These are phyloP conservation scores for Chlorella sp. DNA, from an alignment of 139 green algal species.

Conservation along the genomic window DNA sequence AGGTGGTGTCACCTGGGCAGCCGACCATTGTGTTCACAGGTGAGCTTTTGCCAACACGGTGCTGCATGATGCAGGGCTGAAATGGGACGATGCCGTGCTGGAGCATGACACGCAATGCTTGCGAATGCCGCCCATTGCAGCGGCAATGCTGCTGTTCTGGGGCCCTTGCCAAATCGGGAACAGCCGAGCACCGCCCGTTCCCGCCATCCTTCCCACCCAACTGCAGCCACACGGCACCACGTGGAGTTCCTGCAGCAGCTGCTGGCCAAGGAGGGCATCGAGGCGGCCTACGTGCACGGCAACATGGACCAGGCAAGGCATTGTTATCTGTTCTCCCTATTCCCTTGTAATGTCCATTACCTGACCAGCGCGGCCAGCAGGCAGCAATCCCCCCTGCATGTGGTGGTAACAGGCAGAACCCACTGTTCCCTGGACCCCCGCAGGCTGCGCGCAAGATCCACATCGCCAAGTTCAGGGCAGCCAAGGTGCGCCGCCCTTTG, in stretches of 20 bases:
- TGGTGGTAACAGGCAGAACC: too few relatives aligned
- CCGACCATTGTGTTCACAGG: slow-evolving; percentile 87
- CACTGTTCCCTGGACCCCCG: neutral
- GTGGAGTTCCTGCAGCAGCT: slow-evolving; percentile 93
- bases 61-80: too few relatives aligned
- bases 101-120: too few relatives aligned
- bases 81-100: too few relatives aligned
- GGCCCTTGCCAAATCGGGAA: too few relatives aligned
- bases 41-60: too few relatives aligned
- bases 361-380: too few relatives aligned
- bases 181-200: too few relatives aligned
- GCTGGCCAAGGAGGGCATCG: slow-evolving; percentile 76
- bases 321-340: neutral
- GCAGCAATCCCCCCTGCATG: too few relatives aligned
- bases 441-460: slow-evolving; percentile 96
- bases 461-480: slow-evolving; percentile 90
- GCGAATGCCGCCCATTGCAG: too few relatives aligned
- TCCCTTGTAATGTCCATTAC: too few relatives aligned
- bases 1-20: slow-evolving; percentile 77
- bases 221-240: slow-evolving; percentile 89
- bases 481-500: slow-evolving; percentile 49
- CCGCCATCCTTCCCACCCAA: neutral
- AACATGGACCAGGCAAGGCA: slow-evolving; percentile 89
- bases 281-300: slow-evolving; percentile 85
- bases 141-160: too few relatives aligned